Evolutionary conservation across 805 yeast species (phyloP), one percentile per base, ranked within the genome.

Genomic region (Suhomyces prunicola): DNA sequence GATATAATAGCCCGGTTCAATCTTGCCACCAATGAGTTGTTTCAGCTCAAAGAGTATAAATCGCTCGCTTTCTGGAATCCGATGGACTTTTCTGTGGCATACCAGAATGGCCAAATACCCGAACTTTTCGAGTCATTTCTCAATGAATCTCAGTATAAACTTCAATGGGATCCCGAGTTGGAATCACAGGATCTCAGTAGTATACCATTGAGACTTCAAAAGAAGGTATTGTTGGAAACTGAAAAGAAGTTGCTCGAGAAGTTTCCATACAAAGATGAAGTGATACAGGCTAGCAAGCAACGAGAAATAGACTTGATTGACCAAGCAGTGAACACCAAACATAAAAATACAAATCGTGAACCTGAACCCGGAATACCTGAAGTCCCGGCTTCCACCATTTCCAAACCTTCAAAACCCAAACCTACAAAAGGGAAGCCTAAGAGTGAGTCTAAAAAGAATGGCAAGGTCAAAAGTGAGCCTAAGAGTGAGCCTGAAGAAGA

Each of bases 31-130:
- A 82, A 83, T 55, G 91, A 87, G 61, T 68, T 87, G 17, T 86
- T 82, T 59, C 90, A 87, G 62, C 67, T 87, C 26, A 70, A 76
- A 52, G 82, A 84, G 58, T 87, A 79, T 62, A 81, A 83, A 19
- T 83, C 89, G 0, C 64, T 86, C 44, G 81, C 78, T 0, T 82
- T 81, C 17, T 87, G 85, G 80, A 80, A 85, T 57, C 91, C 91
- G 0, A 10, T 64, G 50, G 81, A 70, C 49, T 70, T 70, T 55
- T 68, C 71, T 4, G 22, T 46, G 10, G 51, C 54, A 42, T 36
- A 35, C 13, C 59, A 8, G 47, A 59, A 57, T 27, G 29, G 60
- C 10, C 71, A 67, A 15, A 56, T 69, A 33, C 73, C 76, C 5
- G 77, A 68, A 47, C 59, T 67, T 15, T 70, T 63, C 51, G 71